These are phyloP conservation scores for Pseudogymnoascus sp. DNA, from an alignment of 2,329 filamentous ascomycete species.

Conservation along the genomic window DNA sequence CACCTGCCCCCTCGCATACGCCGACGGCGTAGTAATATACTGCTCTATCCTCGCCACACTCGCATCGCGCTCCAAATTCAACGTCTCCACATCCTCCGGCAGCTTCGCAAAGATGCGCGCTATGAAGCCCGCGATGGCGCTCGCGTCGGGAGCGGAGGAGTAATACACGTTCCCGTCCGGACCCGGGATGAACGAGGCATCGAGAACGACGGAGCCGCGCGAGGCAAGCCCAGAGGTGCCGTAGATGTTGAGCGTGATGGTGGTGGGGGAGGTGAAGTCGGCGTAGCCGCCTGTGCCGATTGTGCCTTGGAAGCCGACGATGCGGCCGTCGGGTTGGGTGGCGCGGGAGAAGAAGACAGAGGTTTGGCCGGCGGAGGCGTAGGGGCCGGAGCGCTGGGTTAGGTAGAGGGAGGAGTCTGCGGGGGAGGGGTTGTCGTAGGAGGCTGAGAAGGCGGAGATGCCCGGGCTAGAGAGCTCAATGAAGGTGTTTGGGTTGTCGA, in stretches of 20 bases:
- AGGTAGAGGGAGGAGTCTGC: conserved; percentile 42
- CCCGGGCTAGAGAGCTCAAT: conserved; percentile 39
- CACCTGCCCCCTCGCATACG: conserved; percentile 43
- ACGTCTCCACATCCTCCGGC: conserved; percentile 34
- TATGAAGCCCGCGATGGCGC: conserved; percentile 44
- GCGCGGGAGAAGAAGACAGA: conserved; percentile 46
- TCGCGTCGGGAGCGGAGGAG: conserved; percentile 39
- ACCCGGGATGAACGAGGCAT: conserved; percentile 37
- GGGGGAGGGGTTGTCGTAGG: conserved; percentile 37
- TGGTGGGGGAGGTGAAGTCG: conserved; percentile 35
- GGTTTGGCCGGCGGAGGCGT: conserved; percentile 46
- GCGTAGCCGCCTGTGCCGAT: conserved; percentile 41
- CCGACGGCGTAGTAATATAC: conserved; percentile 42
- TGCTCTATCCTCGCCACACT: conserved; percentile 41
- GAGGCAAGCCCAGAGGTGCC: conserved; percentile 48
- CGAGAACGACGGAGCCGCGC: conserved; percentile 39
- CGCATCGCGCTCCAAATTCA: conserved; percentile 41
- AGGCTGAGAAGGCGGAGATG: conserved; percentile 42
- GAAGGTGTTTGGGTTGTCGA: conserved; percentile 50
- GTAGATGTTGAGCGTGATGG: conserved; percentile 50
- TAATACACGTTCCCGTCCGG: conserved; percentile 40
- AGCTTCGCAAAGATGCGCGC: conserved; percentile 42
- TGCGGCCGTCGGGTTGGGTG: conserved; percentile 34
- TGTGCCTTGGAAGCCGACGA: conserved; percentile 44
- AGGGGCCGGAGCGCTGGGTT: conserved; percentile 41